Base-by-base conservation (phyloP, 176 grass and related monocot genomes). In the Triticum timopheevii region DNA sequence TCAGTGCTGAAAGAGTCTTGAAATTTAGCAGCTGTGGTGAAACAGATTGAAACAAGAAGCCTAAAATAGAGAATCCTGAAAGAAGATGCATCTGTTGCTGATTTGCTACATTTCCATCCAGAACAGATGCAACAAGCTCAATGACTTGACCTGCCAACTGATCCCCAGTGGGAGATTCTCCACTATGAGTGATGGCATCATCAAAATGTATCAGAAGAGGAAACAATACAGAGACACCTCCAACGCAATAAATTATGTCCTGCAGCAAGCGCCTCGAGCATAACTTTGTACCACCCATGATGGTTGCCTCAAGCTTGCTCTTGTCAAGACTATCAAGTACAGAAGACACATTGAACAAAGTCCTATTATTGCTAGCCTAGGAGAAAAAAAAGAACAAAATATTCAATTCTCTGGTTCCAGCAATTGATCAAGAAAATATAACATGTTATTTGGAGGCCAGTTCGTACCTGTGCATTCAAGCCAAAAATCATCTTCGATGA, bases 191-290 rank as follows among this genome's bases (percentile, higher is more conserved):
- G 76, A 65, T 69, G 87, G 89, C 77, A 69, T 90, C 94, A 86
- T 94, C 88, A 80, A 94, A 98, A 81, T 95, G 96, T 28, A 91
- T 91, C 86, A 98, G 65, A 88, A 98, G 93, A 85, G 96, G 96
- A 80, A 98, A 95, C 89, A 98, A 94, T 64, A 98, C 96, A 77
- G 92, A 95, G 36, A 98, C 96, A 71, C 96, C 96, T 65, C 96
- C 96, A 82, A 98, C 96, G 91, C 96, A 98, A 61, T 98, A 98
- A 76, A 98, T 96, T 81, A 98, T 98, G 33, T 98, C 96, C 79
- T 98, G 92, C 82, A 96, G 84, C 83, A 98, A 86, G 58, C 90
- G 90, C 7, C 93, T 82, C 20, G 96, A 92, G 61, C 93, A 98
- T 86, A 98, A 81, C 62, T 94, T 98, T 69, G 96, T 98, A 25